Base-by-base conservation (phyloP, 2,329 filamentous ascomycete genomes). In the Aspergillus sp. region DNA sequence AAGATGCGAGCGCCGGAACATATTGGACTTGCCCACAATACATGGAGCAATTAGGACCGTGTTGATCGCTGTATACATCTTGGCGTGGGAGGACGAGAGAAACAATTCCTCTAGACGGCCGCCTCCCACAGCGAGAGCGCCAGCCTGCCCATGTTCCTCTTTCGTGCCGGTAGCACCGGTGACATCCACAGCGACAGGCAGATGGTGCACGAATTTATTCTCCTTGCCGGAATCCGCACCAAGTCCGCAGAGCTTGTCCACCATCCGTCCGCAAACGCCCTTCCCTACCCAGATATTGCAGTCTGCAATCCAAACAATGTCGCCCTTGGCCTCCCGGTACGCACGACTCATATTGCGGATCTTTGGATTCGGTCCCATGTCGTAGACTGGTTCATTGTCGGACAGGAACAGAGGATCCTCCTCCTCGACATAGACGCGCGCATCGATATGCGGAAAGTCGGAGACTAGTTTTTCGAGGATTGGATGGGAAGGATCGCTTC, bases 51-150 rank as follows among this genome's bases (percentile, higher is more conserved):
- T 80, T 3, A 91, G 85, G 17, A 97, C 92, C 0, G 92, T 91
- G 78, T 98, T 98, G 84, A 99, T 99, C 64, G 94, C 95, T 8
- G 90, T 90, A 80, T 99, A 99, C 83, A 99, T 98, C 74, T 99
- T 99, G 69, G 93, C 92, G 76, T 99, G 95, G 0, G 92, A 88
- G 0, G 93, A 95, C 0, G 92, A 89, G 84, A 99, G 91, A 80
- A 98, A 99, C 77, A 94, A 87, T 74, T 99, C 95, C 74, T 99
- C 95, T 0, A 99, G 83, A 0, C 93, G 86, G 6, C 93, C 93
- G 23, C 96, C 95, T 41, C 88, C 88, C 46, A 80, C 77, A 59
- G 70, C 71, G 38, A 76, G 69, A 11, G 72, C 53, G 52, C 70
- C 61, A 34, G 62, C 34, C 13, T 43, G 59, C 8, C 69, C 64